phyloP scores from a whole-genome alignment of 2,329 filamentous ascomycete species.

The Ustilaginoidea virens region DNA sequence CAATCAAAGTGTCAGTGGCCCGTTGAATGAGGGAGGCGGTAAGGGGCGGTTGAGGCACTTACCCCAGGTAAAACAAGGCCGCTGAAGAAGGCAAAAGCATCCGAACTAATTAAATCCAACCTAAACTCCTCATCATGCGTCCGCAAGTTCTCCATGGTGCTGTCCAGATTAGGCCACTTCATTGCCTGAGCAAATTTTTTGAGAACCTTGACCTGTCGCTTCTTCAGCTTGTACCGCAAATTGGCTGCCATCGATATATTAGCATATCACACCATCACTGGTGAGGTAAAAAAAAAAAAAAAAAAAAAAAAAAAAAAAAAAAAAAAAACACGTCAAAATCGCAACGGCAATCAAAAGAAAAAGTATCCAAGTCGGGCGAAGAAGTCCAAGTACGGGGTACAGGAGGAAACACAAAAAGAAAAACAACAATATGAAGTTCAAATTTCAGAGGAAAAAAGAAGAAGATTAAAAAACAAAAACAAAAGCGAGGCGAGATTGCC shows the following conservation, averaged over 20 bases:
- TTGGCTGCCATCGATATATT: conserved; percentile 24
- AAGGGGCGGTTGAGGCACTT: conserved; percentile 15
- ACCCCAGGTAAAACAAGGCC: conserved; percentile 57
- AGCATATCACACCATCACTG: too few relatives aligned
- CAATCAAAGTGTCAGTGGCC: too few relatives aligned
- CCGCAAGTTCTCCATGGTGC: conserved; percentile 46
- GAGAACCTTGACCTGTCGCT: conserved; percentile 52
- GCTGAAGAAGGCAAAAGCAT: conserved; percentile 65
- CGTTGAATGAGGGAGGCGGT: conserved; percentile 1
- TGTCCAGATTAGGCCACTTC: conserved; percentile 61
- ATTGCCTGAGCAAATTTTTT: conserved; percentile 54
- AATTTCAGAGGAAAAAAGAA: not conserved
- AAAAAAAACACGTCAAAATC: too few relatives aligned
- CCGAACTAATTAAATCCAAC: conserved; percentile 47
- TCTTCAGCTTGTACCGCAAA: conserved; percentile 49
- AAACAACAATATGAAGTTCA: too few relatives aligned
- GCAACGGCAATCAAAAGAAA: too few relatives aligned
- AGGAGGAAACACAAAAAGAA: too few relatives aligned
- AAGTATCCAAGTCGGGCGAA: too few relatives aligned
- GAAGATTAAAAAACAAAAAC: not conserved
- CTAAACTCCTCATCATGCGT: conserved; percentile 42
- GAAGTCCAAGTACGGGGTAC: too few relatives aligned
- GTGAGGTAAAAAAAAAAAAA: not conserved
- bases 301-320: too few relatives aligned
- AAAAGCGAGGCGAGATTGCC: too few relatives aligned